phyloP scores from a whole-genome alignment of 2,329 filamentous ascomycete genomes.

The Cladosporium sp. region DNA sequence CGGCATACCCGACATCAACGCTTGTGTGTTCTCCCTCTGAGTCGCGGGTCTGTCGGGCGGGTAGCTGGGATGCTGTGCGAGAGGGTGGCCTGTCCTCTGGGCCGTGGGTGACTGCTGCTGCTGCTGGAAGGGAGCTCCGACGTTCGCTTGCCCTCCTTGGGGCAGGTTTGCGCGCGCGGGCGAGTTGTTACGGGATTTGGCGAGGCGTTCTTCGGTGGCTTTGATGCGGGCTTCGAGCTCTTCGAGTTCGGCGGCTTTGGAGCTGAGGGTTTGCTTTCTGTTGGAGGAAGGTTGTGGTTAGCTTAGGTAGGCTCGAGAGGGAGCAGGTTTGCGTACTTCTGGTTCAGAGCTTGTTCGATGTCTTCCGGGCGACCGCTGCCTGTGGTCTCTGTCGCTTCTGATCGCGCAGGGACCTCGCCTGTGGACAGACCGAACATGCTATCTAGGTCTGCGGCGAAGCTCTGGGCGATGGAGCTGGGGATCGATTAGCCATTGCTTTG shows the following conservation, averaged over 20 bases:
- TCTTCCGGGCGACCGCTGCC: conserved; percentile 62
- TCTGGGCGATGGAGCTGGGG: conserved; percentile 77
- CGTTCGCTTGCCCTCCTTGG: conserved; percentile 18
- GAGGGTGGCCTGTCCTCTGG: conserved; percentile 23
- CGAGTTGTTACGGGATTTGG: conserved; percentile 34
- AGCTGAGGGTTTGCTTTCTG: conserved; percentile 78
- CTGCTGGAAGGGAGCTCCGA: conserved; percentile 25
- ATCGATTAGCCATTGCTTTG: conserved; percentile 2
- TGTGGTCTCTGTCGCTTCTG: conserved; percentile 33
- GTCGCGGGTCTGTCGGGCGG: conserved; percentile 31
- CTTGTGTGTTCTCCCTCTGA: conserved; percentile 28
- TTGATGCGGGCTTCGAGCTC: conserved; percentile 80
- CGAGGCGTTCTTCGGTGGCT: conserved; percentile 79
- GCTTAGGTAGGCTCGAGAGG: not conserved
- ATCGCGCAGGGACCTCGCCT: conserved; percentile 41
- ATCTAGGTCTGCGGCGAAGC: conserved; percentile 83
- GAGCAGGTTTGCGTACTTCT: conserved; percentile 67
- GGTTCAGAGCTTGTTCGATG: conserved; percentile 72
- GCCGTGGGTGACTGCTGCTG: conserved; percentile 10
- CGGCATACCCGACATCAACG: conserved; percentile 31
- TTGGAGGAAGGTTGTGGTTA: not conserved
- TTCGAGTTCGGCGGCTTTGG: conserved; percentile 77
- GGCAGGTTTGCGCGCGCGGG: conserved; percentile 27
- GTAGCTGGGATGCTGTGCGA: conserved; percentile 32
- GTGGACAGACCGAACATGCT: conserved; percentile 87